These are phyloP conservation scores for Litchi chinensis DNA, from an alignment of 345 rosid genomes.

Conservation along the genomic window DNA sequence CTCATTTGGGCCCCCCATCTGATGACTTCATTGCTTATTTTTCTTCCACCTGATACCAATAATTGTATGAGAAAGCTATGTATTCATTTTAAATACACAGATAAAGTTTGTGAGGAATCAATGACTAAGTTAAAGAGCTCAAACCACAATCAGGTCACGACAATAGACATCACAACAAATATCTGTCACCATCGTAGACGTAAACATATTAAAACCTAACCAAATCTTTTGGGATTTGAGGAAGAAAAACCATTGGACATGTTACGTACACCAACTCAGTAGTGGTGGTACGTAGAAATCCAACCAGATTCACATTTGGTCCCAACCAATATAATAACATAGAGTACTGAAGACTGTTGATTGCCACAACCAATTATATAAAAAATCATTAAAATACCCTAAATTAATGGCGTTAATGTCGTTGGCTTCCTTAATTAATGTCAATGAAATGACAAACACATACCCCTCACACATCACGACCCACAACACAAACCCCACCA, in stretches of 20 bases:
- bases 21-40: background rate
- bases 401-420: background rate
- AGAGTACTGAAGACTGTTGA: background rate
- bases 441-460: background rate
- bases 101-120: conserved; percentile 3
- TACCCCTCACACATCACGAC: background rate
- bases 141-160: background rate
- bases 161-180: background rate
- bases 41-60: conserved; percentile 12
- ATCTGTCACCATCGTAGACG: background rate
- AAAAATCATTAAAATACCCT: background rate
- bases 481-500: background rate
- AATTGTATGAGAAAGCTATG: background rate
- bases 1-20: background rate
- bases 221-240: background rate
- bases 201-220: background rate
- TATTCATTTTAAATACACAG: background rate
- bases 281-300: background rate
- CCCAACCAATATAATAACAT: background rate
- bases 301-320: background rate
- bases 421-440: background rate
- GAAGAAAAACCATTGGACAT: background rate
- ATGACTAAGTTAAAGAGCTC: background rate
- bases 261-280: background rate
- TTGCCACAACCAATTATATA: background rate